These are phyloP conservation scores for Aeschynomene evenia DNA, from an alignment of 306 rosid genomes.

Conservation along the genomic window DNA sequence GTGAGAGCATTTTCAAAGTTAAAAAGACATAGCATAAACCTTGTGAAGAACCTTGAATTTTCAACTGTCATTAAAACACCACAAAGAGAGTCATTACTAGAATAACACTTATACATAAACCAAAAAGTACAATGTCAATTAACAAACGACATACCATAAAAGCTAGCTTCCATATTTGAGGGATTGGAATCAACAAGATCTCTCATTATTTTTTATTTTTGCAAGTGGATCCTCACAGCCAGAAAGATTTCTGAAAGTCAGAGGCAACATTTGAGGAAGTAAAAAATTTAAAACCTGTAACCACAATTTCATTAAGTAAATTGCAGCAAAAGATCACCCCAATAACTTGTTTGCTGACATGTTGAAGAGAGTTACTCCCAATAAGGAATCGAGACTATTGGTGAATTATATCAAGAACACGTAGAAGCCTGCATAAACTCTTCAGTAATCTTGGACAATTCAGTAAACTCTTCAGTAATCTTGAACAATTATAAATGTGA, in stretches of 20 bases:
- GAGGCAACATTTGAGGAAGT: slow-evolving; percentile 85
- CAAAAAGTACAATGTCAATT: slow-evolving; percentile 31
- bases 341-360: slow-evolving; percentile 41
- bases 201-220: slow-evolving; percentile 67
- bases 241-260: slow-evolving; percentile 77
- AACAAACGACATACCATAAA: slow-evolving; percentile 67
- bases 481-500: too few species aligned
- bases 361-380: slow-evolving; percentile 58
- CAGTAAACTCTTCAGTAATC: too few species aligned
- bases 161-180: slow-evolving; percentile 89
- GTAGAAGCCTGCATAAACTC: slow-evolving; percentile 81
- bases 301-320: slow-evolving; percentile 19
- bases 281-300: slow-evolving; percentile 88
- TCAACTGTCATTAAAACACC: too few species aligned
- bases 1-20: too few species aligned
- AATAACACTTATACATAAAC: slow-evolving; percentile 23
- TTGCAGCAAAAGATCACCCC: slow-evolving; percentile 41
- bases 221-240: slow-evolving; percentile 66
- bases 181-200: slow-evolving; percentile 93
- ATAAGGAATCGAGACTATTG: slow-evolving; percentile 55
- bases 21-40: too few species aligned
- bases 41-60: too few species aligned
- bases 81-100: too few species aligned
- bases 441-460: slow-evolving; percentile 81
- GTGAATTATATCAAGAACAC: slow-evolving; percentile 77